These are phyloP conservation scores for Euphorbia peplus DNA, from an alignment of 345 rosid genomes.

Conservation along the genomic window DNA sequence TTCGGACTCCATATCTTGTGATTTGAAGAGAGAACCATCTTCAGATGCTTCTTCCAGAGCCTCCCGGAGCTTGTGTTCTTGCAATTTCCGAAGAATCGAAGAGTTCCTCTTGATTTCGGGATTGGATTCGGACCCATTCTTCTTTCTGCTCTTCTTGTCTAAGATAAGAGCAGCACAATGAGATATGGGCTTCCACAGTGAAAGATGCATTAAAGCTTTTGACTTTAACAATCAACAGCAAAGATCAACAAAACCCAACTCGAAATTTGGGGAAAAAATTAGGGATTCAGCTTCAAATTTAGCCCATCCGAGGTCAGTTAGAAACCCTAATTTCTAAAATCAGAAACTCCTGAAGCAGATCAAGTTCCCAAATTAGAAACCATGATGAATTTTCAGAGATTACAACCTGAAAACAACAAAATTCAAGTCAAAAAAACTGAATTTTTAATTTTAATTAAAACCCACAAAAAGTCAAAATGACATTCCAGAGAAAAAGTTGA, in stretches of 20 bases:
- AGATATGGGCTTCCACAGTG: constrained; percentile 96
- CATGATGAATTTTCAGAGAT: constrained; percentile 11
- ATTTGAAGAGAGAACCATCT: constrained; percentile 79
- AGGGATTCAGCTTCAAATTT: constrained; percentile 10
- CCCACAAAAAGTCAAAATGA: constrained; percentile 38
- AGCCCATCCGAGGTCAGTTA: constrained; percentile 30
- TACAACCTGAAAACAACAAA: constrained; percentile 15
- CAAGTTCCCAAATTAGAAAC: constrained; percentile 22
- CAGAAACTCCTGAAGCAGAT: constrained; percentile 32
- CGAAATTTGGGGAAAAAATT: constrained; percentile 13
- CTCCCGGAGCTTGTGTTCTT: constrained; percentile 83
- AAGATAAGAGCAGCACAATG: constrained; percentile 91
- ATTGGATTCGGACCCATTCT: constrained; percentile 64
- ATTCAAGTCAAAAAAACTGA: constrained; percentile 25
- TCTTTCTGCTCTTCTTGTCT: constrained; percentile 78
- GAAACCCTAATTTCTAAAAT: constrained; percentile 12
- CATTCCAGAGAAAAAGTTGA: constrained; percentile 28
- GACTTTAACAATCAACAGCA: constrained; percentile 22
- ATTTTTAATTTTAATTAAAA: background rate
- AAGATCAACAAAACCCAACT: constrained; percentile 22
- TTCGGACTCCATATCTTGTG: constrained; percentile 69
- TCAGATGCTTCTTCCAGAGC: constrained; percentile 97
- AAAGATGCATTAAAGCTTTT: constrained; percentile 76
- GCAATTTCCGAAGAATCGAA: constrained; percentile 61
- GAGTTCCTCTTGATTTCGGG: constrained; percentile 43